These are phyloP conservation scores for Metschnikowia amazonensis DNA, from an alignment of 805 yeast genomes.

Conservation along the genomic window DNA sequence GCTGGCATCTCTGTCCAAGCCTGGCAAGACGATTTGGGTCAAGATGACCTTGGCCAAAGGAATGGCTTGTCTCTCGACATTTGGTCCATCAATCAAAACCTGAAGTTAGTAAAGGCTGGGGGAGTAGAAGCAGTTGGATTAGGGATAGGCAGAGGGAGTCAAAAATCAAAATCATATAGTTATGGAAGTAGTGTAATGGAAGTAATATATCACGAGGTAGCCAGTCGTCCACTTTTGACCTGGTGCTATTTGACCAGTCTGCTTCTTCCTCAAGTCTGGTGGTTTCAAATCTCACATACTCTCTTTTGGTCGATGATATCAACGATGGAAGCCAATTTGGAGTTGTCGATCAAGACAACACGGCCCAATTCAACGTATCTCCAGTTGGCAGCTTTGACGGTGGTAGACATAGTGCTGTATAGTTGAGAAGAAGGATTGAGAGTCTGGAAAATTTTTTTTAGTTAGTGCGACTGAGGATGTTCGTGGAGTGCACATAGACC, in stretches of 20 bases:
- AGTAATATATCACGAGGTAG: no score
- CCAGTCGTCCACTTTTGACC: no score
- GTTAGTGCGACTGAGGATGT: conserved; percentile 13
- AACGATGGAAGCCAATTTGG: conserved; percentile 93
- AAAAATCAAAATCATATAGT: no score
- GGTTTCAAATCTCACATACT: conserved; percentile 71
- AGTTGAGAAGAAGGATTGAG: conserved; percentile 10
- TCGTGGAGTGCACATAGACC: conserved; percentile 12
- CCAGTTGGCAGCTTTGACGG: conserved; percentile 97
- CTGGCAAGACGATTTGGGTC: conserved; percentile 84
- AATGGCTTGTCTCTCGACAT: conserved; percentile 89
- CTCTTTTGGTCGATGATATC: conserved; percentile 99
- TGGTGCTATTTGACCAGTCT: no score
- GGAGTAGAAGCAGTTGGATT: no score
- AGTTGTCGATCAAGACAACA: conserved; percentile 82
- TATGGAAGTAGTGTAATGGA: no score
- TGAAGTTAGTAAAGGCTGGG: conserved; percentile 23
- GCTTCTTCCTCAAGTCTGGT: no score
- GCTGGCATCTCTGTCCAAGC: conserved; percentile 93
- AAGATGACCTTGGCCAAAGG: conserved; percentile 83
- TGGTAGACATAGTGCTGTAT: conserved; percentile 34
- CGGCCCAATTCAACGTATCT: conserved; percentile 99
- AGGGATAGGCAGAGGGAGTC: no score
- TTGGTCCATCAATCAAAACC: conserved; percentile 97
- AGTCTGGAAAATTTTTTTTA: conserved; percentile 16